phyloP scores from a whole-genome alignment of 768 basidiomycete species.

The Panus rudis region DNA sequence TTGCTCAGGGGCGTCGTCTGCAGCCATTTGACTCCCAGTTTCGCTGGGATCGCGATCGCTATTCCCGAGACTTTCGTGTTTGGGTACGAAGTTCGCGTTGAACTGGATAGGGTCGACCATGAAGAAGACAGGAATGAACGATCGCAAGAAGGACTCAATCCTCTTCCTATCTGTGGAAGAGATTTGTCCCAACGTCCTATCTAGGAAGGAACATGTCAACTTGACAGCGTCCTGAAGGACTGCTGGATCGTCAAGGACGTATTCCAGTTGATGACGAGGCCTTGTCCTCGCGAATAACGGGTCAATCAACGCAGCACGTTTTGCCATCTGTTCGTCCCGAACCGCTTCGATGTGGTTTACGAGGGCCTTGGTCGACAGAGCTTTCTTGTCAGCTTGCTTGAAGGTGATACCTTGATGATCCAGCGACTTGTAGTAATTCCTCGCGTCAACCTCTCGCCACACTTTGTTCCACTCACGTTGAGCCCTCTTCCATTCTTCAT shows the following conservation, averaged over 20 bases:
- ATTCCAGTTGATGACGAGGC: slow-evolving; percentile 75
- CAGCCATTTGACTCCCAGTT: slow-evolving; percentile 36
- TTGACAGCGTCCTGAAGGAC: slow-evolving; percentile 86
- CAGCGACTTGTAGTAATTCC: slow-evolving; percentile 89
- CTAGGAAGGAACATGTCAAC: slow-evolving; percentile 84
- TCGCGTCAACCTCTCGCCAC: slow-evolving; percentile 93
- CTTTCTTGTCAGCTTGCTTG: slow-evolving; percentile 87
- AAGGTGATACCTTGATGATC: slow-evolving; percentile 92
- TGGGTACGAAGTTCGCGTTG: slow-evolving; percentile 60
- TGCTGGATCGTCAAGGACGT: slow-evolving; percentile 53
- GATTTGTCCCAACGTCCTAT: slow-evolving; percentile 77
- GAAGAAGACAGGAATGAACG: slow-evolving; percentile 24
- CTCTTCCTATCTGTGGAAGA: slow-evolving; percentile 64
- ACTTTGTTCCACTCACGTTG: slow-evolving; percentile 99
- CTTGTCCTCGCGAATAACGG: slow-evolving; percentile 51
- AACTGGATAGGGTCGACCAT: slow-evolving; percentile 65
- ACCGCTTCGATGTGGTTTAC: slow-evolving; percentile 81
- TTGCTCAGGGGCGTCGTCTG: slow-evolving; percentile 33
- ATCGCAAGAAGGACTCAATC: slow-evolving; percentile 77
- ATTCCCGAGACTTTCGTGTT: too few species aligned
- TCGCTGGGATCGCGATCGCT: slow-evolving; percentile 41
- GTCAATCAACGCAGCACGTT: slow-evolving; percentile 54
- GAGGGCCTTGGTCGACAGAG: slow-evolving; percentile 66
- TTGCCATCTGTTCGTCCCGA: slow-evolving; percentile 74
- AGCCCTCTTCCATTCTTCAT: slow-evolving; percentile 97